Evolutionary conservation across 2,329 filamentous ascomycete species (phyloP).

Genomic region (Sporothrix protearum): DNA sequence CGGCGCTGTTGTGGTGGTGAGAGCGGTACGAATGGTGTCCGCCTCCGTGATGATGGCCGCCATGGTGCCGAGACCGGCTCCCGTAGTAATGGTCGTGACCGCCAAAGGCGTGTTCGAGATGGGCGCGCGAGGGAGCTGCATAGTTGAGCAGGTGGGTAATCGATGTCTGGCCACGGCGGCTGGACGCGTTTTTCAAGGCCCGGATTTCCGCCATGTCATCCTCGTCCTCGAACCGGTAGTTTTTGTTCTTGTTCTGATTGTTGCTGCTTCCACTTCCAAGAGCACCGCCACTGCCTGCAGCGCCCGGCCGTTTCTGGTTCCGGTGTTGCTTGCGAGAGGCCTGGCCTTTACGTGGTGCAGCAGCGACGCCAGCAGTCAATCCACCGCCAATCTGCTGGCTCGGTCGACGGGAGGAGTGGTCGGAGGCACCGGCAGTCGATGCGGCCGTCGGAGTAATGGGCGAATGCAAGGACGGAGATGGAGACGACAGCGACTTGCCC

Average conservation of each 20-base stretch:
- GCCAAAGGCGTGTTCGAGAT: constrained; percentile 48
- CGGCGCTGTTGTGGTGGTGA: constrained; percentile 68
- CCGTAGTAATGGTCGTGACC: constrained; percentile 8
- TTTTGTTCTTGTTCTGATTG: constrained; percentile 9
- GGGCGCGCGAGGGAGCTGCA: constrained; percentile 70
- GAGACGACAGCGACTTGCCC: constrained; percentile 51
- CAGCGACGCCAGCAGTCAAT: constrained; percentile 32
- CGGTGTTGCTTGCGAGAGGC: constrained; percentile 77
- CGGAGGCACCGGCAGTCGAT: constrained; percentile 49
- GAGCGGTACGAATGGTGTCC: constrained; percentile 59
- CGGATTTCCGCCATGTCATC: constrained; percentile 80
- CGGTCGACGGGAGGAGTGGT: constrained; percentile 49
- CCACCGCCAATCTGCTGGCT: constrained; percentile 33
- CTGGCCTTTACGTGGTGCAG: constrained; percentile 70
- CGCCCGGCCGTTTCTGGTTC: constrained; percentile 67
- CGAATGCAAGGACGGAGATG: constrained; percentile 43
- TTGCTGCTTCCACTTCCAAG: not conserved
- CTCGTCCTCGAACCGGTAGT: constrained; percentile 64
- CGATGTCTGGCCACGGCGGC: constrained; percentile 86
- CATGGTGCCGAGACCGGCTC: constrained; percentile 39
- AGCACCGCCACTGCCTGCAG: not conserved
- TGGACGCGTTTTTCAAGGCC: constrained; percentile 55
- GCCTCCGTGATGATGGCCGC: constrained; percentile 41
- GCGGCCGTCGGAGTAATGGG: constrained; percentile 42
- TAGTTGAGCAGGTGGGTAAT: constrained; percentile 98